Evolutionary conservation across 148 eudicot species (phyloP), one percentile per base, ranked within the genome.

Genomic region (Dysphania ambrosioides): DNA sequence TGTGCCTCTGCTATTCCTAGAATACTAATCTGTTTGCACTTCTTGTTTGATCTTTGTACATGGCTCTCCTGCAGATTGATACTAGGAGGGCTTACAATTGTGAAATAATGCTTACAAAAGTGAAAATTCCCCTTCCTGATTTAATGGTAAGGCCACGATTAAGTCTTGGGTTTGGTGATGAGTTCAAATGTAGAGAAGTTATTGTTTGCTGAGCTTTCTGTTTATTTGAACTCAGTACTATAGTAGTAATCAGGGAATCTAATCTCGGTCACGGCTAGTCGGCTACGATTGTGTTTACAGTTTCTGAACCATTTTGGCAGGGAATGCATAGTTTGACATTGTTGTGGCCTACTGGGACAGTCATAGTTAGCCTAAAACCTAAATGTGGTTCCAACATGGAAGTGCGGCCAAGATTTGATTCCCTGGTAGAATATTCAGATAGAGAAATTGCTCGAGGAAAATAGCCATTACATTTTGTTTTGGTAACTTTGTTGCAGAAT

Each of bases 31-130:
- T 63, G 0, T 71, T 64, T 76, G 60, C 72, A 36, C 66, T 24
- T 16, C 16, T 5, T 36, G 13, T 72, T 66, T 72, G 63, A 72
- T 67, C 47, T 56, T 60, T 76, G n/a, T 66, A 30, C 73, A 19
- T 72, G 61, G n/a, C 19, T 32, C 62, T 38, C 59, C 62, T 85
- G 88, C 89, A 93, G 98, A 75, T 93, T 81, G 97, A 93, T 66
- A 87, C 86, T 24, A 82, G 91, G 73, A 80, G 98, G 81, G 98
- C 98, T 71, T 85, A 88, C 82, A 91, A 91, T 67, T 93, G 98
- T 81, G 98, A 89, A 85, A 93, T 93, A 63, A 91, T 93, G 98
- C 89, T 93, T 73, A 74, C 97, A 68, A 93, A 89, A 79, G 93
- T 93, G 66, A 93, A 93, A 79, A 80, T 93, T 74, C 98, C 98